Percentiles rank a stretch among this genome's conserved stretches.
Conservation (phyloP, 2,329 filamentous ascomycete genomes). For the Pseudogymnoascus sp. region DNA sequence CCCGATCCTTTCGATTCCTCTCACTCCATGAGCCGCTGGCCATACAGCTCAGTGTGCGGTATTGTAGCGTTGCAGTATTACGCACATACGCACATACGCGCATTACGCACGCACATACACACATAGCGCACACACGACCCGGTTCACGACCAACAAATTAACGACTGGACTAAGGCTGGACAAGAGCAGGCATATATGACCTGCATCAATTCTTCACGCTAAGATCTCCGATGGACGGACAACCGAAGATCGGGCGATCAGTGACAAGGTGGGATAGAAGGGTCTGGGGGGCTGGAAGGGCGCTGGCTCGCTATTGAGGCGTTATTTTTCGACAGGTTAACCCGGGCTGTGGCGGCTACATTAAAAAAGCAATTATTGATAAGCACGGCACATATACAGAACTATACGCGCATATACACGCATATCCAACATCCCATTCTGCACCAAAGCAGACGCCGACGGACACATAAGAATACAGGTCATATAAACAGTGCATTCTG, state of each 20-base stretch:
- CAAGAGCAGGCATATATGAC: slow-evolving; percentile 1
- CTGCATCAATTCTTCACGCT: neutral
- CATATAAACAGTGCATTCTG: neutral
- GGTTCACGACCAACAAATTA: neutral
- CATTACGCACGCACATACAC: neutral
- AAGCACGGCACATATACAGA: neutral
- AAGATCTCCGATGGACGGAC: slow-evolving; percentile 4
- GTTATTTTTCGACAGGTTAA: neutral
- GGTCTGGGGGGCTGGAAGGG: neutral
- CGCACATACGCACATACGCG: neutral
- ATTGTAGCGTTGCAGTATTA: neutral
- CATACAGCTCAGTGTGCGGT: neutral
- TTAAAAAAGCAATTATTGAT: neutral
- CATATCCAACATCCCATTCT: neutral
- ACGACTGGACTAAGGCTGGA: neutral
- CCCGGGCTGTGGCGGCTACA: neutral
- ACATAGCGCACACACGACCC: neutral
- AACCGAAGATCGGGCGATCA: neutral
- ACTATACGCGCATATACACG: too few relatives aligned
- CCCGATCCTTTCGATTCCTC: neutral
- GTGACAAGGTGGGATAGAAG: neutral
- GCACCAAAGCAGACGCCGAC: neutral
- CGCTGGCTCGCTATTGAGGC: neutral
- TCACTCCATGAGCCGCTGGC: neutral
- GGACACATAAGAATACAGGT: neutral